Evolutionary conservation across 176 grass and related monocot genomes (phyloP).

Genomic region (Zizania latifolia): DNA sequence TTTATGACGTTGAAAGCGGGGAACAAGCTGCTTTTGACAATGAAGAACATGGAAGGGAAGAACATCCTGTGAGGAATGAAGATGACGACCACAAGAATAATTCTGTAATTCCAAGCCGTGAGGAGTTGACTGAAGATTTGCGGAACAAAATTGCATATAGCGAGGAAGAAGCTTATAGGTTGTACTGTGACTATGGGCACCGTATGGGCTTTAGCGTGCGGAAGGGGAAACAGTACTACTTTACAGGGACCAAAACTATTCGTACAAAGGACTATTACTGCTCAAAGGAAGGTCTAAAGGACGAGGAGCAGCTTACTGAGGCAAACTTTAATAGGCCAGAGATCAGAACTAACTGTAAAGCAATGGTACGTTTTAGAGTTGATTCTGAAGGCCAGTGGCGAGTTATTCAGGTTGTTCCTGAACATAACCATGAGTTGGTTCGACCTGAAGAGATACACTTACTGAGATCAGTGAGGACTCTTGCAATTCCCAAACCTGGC

Average conservation of each 20-base stretch:
- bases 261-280: constrained; percentile 87
- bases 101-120: constrained; percentile 39
- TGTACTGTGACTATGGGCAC: constrained; percentile 71
- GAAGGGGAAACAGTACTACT: constrained; percentile 82
- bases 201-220: constrained; percentile 82
- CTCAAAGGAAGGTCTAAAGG: constrained; percentile 81
- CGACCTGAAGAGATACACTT: constrained; percentile 62
- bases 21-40: constrained; percentile 34
- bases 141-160: constrained; percentile 56
- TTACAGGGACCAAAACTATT: constrained; percentile 63
- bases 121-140: constrained; percentile 69
- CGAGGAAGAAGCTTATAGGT: constrained; percentile 79
- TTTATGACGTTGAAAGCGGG: constrained; percentile 27
- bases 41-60: constrained; percentile 23
- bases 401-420: constrained; percentile 67
- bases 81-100: constrained; percentile 36
- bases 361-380: constrained; percentile 74
- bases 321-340: constrained; percentile 65
- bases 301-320: constrained; percentile 63
- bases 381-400: constrained; percentile 67
- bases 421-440: constrained; percentile 79
- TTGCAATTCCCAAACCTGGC: constrained; percentile 61
- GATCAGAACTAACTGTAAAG: constrained; percentile 78
- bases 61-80: constrained; percentile 25
- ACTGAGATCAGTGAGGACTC: constrained; percentile 68